Conservation (phyloP, 805 yeast species). For the Blastobotrys americana region DNA sequence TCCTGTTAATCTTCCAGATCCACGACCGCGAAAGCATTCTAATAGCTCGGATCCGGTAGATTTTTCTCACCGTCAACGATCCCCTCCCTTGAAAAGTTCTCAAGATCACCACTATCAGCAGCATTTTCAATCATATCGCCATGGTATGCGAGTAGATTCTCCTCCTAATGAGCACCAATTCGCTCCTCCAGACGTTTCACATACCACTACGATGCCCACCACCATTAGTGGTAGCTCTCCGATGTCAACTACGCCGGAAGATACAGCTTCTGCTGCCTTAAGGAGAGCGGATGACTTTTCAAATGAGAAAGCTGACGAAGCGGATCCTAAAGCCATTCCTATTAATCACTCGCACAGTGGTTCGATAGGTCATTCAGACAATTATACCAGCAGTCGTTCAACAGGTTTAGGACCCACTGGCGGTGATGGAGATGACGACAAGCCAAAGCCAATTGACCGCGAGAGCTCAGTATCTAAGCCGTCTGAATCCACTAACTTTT, state of each 20-base stretch:
- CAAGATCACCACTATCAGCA: conserved; percentile 4
- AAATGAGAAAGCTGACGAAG: neutral
- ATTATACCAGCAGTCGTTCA: too few relatives aligned
- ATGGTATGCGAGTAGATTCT: neutral
- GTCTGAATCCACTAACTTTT: neutral
- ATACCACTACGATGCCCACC: too few relatives aligned
- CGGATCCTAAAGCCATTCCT: neutral
- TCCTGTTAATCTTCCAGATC: conserved; percentile 2
- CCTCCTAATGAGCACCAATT: too few relatives aligned
- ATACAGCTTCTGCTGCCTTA: neutral
- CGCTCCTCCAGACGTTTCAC: neutral
- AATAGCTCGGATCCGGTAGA: conserved; percentile 3
- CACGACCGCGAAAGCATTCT: conserved; percentile 2
- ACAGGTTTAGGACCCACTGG: too few relatives aligned
- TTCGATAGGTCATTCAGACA: too few relatives aligned
- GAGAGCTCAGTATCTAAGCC: neutral
- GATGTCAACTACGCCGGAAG: neutral
- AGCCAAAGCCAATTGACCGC: neutral
- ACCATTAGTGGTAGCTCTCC: conserved; percentile 1
- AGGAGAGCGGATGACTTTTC: neutral
- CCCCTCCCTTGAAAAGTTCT: too few relatives aligned
- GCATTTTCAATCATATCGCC: neutral
- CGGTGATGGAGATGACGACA: too few relatives aligned
- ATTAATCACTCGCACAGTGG: too few relatives aligned
- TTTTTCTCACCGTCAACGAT: neutral